Percentiles rank a stretch among this genome's conserved stretches.
These are phyloP conservation scores for Pestalotiopsis sp. DNA, from an alignment of 2,329 filamentous ascomycete genomes.

Conservation along the genomic window DNA sequence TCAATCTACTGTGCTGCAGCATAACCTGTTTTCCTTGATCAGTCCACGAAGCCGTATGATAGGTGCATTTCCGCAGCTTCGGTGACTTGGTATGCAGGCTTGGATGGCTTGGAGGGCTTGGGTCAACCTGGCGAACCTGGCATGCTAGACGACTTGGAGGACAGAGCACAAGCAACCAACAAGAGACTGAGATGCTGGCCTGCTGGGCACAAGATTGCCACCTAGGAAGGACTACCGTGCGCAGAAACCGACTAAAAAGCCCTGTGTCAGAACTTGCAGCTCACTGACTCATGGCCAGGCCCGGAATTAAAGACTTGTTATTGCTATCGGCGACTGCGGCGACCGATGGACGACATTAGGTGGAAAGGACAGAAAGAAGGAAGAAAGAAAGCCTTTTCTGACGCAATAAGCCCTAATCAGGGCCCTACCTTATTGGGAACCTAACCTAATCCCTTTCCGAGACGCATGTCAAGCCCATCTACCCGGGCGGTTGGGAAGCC, in stretches of 20 bases:
- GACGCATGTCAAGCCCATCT: background rate
- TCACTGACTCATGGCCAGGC: background rate
- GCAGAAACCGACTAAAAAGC: background rate
- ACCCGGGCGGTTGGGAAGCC: background rate
- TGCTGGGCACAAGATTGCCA: background rate
- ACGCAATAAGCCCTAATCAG: background rate
- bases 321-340: background rate
- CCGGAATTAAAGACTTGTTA: background rate
- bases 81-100: background rate
- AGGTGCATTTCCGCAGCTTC: background rate
- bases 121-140: background rate
- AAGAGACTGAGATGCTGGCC: background rate
- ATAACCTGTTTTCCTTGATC: background rate
- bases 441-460: background rate
- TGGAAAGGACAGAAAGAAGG: background rate
- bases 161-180: background rate
- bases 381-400: background rate
- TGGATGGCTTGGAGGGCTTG: background rate
- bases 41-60: background rate
- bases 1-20: background rate
- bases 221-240: background rate
- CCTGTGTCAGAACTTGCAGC: background rate
- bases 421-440: background rate
- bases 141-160: too few species aligned
- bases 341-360: background rate